These are phyloP conservation scores for Coemansia sp. DNA, from an alignment of 192 early-diverging fungal species.

Conservation along the genomic window DNA sequence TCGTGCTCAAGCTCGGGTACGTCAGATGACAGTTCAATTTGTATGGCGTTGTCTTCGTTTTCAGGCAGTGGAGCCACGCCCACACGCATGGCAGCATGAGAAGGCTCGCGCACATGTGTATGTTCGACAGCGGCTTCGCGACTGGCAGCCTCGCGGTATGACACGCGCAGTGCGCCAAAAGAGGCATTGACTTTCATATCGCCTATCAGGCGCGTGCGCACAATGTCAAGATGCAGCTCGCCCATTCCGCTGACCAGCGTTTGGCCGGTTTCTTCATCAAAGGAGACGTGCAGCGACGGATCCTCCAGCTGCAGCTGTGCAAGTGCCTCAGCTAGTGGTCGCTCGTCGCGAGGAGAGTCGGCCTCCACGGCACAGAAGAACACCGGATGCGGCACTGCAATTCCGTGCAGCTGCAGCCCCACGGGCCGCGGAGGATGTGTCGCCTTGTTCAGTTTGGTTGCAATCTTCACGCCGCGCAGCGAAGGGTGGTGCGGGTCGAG, in stretches of 20 bases:
- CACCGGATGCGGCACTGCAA: slow-evolving; percentile 82
- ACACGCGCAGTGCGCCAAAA: slow-evolving; percentile 83
- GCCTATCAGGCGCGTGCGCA: slow-evolving; percentile 78
- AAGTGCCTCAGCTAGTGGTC: slow-evolving; percentile 69
- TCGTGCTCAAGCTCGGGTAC: slow-evolving; percentile 7
- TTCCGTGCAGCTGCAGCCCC: slow-evolving; percentile 64
- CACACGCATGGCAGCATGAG: slow-evolving; percentile 59
- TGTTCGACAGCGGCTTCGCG: slow-evolving; percentile 29
- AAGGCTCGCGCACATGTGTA: slow-evolving; percentile 71
- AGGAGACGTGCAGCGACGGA: slow-evolving; percentile 72
- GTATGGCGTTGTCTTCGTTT: slow-evolving; percentile 15
- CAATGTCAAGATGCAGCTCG: slow-evolving; percentile 90
- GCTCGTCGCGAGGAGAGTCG: slow-evolving; percentile 73
- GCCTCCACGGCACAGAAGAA: slow-evolving; percentile 80
- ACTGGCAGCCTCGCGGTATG: slow-evolving; percentile 77
- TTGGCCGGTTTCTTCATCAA: slow-evolving; percentile 85
- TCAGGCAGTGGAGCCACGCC: slow-evolving; percentile 52
- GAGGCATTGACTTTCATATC: slow-evolving; percentile 74
- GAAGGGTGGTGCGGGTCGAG: slow-evolving; percentile 59
- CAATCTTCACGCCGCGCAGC: not conserved
- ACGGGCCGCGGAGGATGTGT: not conserved
- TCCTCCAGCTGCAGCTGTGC: slow-evolving; percentile 79
- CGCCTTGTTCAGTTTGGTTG: slow-evolving; percentile 22
- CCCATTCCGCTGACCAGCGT: slow-evolving; percentile 90
- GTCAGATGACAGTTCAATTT: slow-evolving; percentile 15